Evolutionary conservation across 768 basidiomycete genomes (phyloP), one percentile per base, ranked within the genome.

Genomic region (Thelephora ganbajun): DNA sequence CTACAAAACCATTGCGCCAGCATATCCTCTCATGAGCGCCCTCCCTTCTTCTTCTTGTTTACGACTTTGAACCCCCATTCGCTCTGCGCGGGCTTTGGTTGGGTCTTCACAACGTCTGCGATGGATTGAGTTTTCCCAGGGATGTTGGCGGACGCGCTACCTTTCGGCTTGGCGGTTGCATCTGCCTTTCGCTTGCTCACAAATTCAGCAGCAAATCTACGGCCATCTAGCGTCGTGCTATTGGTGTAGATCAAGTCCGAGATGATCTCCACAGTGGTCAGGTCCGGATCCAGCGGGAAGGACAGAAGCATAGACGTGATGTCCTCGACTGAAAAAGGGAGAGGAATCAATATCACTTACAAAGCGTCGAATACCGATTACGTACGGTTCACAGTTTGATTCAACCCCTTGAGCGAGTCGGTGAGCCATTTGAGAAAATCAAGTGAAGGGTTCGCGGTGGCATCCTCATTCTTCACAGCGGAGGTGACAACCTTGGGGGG

Each of bases 391-490:
- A 86, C 83, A 16, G 74, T 67, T 60, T 65, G 71, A 62, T 84
- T 81, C 46, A 83, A 62, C 16, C 83, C 85, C 58, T 87, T 90
- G 47, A 99, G 65, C 2, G 88, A 80, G 47, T 87, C 83, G 51
- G 74, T 80, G 52, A 91, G 67, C 96, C 96, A 98, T 57, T 83
- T 81, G 53, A 98, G 66, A 66, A 99, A 96, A 39, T 97, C 93
- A 48, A 83, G 74, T 1, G 90, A 89, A 13, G 92, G 88, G 3
- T 80, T 66, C 2, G 72, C 64, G 2, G 79, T 72, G 42, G 69
- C 61, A 33, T 90, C 83, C 33, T 89, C 88, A 33, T 64, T 65
- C 54, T 74, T 74, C 11, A 69, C 56, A 2, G 61, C 49, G 2
- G 58, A 33, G 5, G 57, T 16, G 19, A 48, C 45, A 16, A 55